Base-by-base conservation (phyloP, 495 filamentous ascomycete species). In the Oidiodendron maius region DNA sequence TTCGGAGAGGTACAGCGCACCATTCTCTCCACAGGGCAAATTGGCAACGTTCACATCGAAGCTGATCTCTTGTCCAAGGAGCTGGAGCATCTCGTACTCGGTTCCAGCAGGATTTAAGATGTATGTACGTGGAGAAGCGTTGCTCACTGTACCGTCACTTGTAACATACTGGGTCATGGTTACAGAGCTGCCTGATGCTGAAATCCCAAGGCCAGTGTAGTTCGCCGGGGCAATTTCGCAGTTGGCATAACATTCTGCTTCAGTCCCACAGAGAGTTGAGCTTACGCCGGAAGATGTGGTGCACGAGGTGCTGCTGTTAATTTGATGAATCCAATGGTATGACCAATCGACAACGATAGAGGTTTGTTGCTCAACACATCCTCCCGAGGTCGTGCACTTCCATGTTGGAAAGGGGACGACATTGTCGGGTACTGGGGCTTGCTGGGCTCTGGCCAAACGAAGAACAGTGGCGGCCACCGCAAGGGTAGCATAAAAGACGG, bases 1-100 rank as follows among this genome's bases (percentile, higher is more conserved):
- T 61, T 83, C 77, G 21, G 48, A 44, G 22, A 51, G 75, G 74
- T 84, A 86, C 11, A 87, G 67, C 2, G 82, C 82, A 40, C 77
- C 81, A 63, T 86, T 87, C 67, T 82, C 71, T 3, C 82, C 82
- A 57, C 82, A 87, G 2, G 70, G 71, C 1, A 85, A 67, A 6
- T 71, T 67, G 20, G 75, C 78, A 3, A 76, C 68, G 57, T 87
- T 80, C 16, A 86, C 75, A 46, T 84, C 80, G 59, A 84, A 84
- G 23, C 70, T 65, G 44, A 86, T 61, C 50, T 86, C 82, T 48
- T 74, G 62, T 51, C 76, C 76, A 15, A 76, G 65, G 8, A 84
- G 67, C 47, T 76, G 66, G 45, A 84, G 58, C 66, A 77, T 69
- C 43, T 80, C 70, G 64, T 86, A 86, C 43, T 80, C 75, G 42